phyloP scores from a whole-genome alignment of 2,329 filamentous ascomycete genomes.

The Zymoseptoria ardabiliae region DNA sequence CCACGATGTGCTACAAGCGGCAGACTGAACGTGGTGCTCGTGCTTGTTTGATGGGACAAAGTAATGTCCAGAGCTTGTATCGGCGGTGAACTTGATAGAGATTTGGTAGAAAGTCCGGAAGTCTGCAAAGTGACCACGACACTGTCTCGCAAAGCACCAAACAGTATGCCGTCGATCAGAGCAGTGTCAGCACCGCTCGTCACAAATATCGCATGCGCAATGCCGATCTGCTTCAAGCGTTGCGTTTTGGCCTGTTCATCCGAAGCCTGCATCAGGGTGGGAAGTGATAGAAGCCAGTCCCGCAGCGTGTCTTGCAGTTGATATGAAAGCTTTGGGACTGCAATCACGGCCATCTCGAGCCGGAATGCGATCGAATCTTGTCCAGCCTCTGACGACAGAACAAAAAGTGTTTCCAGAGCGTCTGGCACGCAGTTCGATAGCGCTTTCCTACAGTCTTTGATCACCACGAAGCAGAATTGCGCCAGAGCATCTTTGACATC shows the following conservation, averaged over 20 bases:
- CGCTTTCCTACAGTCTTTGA: slow-evolving; percentile 71
- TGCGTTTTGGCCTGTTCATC: slow-evolving; percentile 71
- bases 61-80: slow-evolving; percentile 17
- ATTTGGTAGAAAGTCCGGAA: slow-evolving; percentile 6
- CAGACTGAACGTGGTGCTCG: slow-evolving; percentile 13
- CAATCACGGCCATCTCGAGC: slow-evolving; percentile 55
- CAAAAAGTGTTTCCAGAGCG: slow-evolving; percentile 73
- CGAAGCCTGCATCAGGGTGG: slow-evolving; percentile 72
- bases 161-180: slow-evolving; percentile 60
- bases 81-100: slow-evolving; percentile 10
- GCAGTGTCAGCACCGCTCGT: slow-evolving; percentile 57
- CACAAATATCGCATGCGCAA: slow-evolving; percentile 60
- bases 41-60: slow-evolving; percentile 9
- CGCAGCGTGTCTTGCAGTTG: slow-evolving; percentile 64
- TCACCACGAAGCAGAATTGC: slow-evolving; percentile 62
- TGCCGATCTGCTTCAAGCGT: slow-evolving; percentile 68
- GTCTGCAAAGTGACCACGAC: slow-evolving; percentile 46
- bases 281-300: slow-evolving; percentile 73
- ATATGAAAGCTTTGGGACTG: slow-evolving; percentile 56
- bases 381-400: slow-evolving; percentile 51
- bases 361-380: slow-evolving; percentile 27
- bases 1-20: slow-evolving; percentile 23
- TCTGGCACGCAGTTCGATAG: slow-evolving; percentile 62
- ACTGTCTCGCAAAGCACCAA: slow-evolving; percentile 66
- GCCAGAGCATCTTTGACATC: slow-evolving; percentile 64